Evolutionary conservation across 345 rosid species (phyloP), one percentile per base, ranked within the genome.

Genomic region (Syzygium jambos): DNA sequence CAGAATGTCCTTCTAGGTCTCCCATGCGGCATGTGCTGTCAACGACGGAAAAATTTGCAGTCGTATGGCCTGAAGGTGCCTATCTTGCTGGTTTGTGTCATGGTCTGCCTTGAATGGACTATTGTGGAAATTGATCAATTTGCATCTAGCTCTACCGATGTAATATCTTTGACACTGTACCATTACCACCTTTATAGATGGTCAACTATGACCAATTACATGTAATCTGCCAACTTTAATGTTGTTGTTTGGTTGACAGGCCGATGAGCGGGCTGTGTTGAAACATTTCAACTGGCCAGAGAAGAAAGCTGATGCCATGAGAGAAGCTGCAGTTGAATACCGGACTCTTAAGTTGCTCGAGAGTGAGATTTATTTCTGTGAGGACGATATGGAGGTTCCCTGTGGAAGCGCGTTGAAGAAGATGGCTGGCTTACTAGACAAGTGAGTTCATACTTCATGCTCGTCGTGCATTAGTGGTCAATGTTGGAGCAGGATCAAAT

Each of bases 271-370:
- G 88, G 98, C 98, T 77, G 99, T 97, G 85, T 88, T 96, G 87
- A 97, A 97, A 95, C 97, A 97, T 90, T 97, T 97, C 90, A 93
- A 95, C 87, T 97, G 98, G 98, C 99, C 98, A 14, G 99, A 97
- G 93, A 92, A 85, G 87, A 97, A 96, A 92, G 99, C 98, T 9
- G 98, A 97, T 93, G 95, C 97, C 77, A 83, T 97, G 88, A 91
- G 96, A 88, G 99, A 96, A 90, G 98, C 98, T 85, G 95, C 99
- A 25, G 91, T 97, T 52, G 99, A 96, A 88, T 97, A 95, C 87
- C 96, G 96, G 5, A 95, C 91, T 84, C 93, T 97, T 73, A 96
- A 92, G 92, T 89, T 91, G 84, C 86, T 97, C 54, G 98, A 95
- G 87, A 92, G 38, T 43, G 96, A 96, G 90, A 93, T 96, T 84